Percentiles rank a stretch among this genome's conserved stretches.
Conservation (phyloP, 305 asterid genomes). For the Andrographis paniculata region DNA sequence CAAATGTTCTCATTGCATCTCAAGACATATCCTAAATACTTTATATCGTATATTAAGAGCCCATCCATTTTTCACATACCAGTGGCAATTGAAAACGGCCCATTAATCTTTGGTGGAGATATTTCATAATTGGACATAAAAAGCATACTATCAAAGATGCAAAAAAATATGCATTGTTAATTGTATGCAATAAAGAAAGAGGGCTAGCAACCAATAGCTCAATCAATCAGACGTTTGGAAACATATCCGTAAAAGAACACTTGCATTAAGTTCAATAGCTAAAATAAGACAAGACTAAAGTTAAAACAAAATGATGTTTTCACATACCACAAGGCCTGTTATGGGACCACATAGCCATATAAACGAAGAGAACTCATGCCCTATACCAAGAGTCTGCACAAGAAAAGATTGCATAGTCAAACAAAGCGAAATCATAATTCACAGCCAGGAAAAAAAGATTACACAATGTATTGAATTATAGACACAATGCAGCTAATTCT, state of each 20-base stretch:
- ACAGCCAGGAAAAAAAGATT: conserved; percentile 2
- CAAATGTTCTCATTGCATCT: too few relatives aligned
- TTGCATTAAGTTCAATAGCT: background rate
- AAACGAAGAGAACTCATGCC: conserved; percentile 93
- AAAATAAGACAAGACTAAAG: background rate
- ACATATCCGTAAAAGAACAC: background rate
- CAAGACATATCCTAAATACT: too few relatives aligned
- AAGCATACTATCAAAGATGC: background rate
- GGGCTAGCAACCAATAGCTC: background rate
- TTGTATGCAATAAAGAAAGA: background rate
- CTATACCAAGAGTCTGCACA: conserved; percentile 96
- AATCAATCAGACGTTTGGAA: too few relatives aligned
- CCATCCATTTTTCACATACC: background rate
- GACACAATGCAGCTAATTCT: conserved; percentile 2
- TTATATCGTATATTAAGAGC: background rate
- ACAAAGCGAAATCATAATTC: conserved; percentile 14
- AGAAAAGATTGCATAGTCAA: conserved; percentile 23
- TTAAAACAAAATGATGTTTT: conserved; percentile 9
- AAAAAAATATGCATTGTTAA: background rate
- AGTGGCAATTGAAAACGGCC: background rate
- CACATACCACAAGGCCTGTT: conserved; percentile 96
- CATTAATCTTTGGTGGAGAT: background rate
- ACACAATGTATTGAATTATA: too few relatives aligned
- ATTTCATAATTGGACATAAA: background rate
- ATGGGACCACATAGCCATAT: conserved; percentile 99